Evolutionary conservation across 352 stramenopile genomes (phyloP).

Genomic region (Pelagophyceae sp.): DNA sequence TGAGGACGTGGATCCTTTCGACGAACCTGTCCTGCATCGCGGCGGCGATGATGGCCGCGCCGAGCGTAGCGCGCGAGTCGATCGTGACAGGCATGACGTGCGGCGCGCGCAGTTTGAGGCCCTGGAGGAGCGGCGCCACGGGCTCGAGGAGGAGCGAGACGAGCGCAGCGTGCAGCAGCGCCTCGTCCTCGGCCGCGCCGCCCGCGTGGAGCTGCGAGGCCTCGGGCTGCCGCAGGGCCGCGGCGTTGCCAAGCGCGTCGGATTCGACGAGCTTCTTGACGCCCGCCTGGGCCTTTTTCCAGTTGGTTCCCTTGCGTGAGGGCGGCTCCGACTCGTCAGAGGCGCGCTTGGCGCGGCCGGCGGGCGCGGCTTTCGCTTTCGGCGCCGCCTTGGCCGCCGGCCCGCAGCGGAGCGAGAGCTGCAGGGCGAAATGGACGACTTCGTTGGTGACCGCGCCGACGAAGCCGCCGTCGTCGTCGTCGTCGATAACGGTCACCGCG

Average conservation of each 20-base stretch:
- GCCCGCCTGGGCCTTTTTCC: background rate
- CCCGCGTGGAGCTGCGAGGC: too few relatives aligned
- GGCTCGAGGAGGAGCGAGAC: background rate
- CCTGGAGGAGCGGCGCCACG: background rate
- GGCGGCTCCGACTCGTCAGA: background rate
- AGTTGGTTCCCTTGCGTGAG: too few relatives aligned
- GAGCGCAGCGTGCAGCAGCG: background rate
- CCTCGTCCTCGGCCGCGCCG: too few relatives aligned
- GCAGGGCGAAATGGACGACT: background rate
- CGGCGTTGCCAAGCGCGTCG: too few relatives aligned
- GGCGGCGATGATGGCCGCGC: background rate
- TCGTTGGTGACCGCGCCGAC: background rate
- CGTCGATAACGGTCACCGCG: background rate
- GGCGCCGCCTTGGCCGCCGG: too few relatives aligned
- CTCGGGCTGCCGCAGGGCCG: too few relatives aligned
- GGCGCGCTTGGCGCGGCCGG: background rate
- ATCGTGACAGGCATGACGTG: background rate
- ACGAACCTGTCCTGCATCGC: background rate
- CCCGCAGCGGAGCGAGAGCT: background rate
- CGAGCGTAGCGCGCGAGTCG: background rate
- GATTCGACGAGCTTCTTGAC: background rate
- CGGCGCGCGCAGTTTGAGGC: background rate
- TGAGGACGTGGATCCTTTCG: background rate
- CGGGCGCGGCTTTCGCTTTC: background rate
- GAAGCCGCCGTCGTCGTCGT: background rate